Evolutionary conservation across 805 yeast species (phyloP).

Genomic region (Saturnispora halmiae): DNA sequence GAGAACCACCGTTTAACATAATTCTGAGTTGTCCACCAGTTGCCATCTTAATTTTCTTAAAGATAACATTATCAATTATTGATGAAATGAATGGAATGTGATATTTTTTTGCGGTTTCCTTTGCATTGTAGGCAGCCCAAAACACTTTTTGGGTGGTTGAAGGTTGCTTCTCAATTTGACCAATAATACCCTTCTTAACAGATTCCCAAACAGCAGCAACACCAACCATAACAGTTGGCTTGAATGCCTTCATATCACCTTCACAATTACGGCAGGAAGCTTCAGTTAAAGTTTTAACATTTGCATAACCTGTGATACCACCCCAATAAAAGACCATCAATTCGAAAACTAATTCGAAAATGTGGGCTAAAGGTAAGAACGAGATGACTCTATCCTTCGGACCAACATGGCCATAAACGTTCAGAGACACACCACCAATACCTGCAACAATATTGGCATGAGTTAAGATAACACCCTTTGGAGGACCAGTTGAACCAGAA

Average conservation of each 20-base stretch:
- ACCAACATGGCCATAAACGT: slow-evolving; percentile 46
- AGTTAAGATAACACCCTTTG: slow-evolving; percentile 71
- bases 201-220: slow-evolving; percentile 98
- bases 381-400: slow-evolving; percentile 68
- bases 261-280: slow-evolving; percentile 72
- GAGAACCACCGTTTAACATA: slow-evolving; percentile 87
- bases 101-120: slow-evolving; percentile 50
- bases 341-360: slow-evolving; percentile 88
- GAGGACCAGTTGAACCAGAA: slow-evolving; percentile 78
- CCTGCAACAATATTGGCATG: slow-evolving; percentile 73
- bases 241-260: slow-evolving; percentile 79
- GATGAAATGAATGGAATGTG: slow-evolving; percentile 72
- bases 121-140: slow-evolving; percentile 81
- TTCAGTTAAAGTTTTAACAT: slow-evolving; percentile 83
- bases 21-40: slow-evolving; percentile 83
- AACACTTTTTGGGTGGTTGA: slow-evolving; percentile 65
- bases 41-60: slow-evolving; percentile 83
- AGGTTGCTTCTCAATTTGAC: slow-evolving; percentile 62
- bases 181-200: slow-evolving; percentile 83
- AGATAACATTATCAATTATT: slow-evolving; percentile 61
- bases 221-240: slow-evolving; percentile 94
- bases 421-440: slow-evolving; percentile 67
- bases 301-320: slow-evolving; percentile 79
- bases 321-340: slow-evolving; percentile 82
- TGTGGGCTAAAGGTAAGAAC: slow-evolving; percentile 93